A percentile compares a stretch with the other conserved stretches of the same genome.
These are phyloP conservation scores for Fusarium cicatricum DNA, from an alignment of 2,329 filamentous ascomycete species.

Conservation along the genomic window DNA sequence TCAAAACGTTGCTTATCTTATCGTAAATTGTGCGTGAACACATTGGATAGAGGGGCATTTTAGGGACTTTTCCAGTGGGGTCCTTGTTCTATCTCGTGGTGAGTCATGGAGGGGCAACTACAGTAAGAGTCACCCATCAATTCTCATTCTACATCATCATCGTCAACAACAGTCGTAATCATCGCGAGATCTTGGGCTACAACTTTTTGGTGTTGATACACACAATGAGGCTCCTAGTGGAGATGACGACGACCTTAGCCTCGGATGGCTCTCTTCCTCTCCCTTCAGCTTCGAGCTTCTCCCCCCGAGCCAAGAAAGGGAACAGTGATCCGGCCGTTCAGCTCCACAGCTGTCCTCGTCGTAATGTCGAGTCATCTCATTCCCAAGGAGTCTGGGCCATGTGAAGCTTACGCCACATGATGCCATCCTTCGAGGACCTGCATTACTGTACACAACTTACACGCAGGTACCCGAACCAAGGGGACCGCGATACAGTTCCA, in stretches of 20 bases:
- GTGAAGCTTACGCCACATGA: slow-evolving; percentile 6
- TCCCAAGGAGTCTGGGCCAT: slow-evolving; percentile 6
- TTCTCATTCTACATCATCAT: slow-evolving; percentile 6
- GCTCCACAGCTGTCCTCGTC: slow-evolving; percentile 7
- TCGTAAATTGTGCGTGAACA: slow-evolving; percentile 16
- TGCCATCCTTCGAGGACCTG: neutral
- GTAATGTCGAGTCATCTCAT: slow-evolving; percentile 21
- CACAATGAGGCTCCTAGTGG: slow-evolving; percentile 8
- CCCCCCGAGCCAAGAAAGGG: neutral
- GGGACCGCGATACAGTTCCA: slow-evolving; percentile 4
- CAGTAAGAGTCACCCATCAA: slow-evolving; percentile 14
- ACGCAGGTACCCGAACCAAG: slow-evolving; percentile 9
- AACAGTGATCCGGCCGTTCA: neutral
- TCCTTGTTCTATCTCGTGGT: slow-evolving; percentile 11
- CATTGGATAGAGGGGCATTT: slow-evolving; percentile 17
- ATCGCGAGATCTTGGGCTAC: neutral
- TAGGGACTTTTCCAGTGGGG: slow-evolving; percentile 20
- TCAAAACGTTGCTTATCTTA: slow-evolving; percentile 35
- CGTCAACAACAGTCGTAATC: neutral
- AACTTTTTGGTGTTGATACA: slow-evolving; percentile 6
- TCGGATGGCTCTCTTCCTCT: slow-evolving; percentile 2
- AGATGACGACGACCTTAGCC: slow-evolving; percentile 3
- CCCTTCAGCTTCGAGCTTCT: neutral
- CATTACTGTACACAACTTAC: neutral
- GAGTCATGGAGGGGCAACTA: slow-evolving; percentile 32